Conservation (phyloP, 192 early-diverging fungal species). For the Chytriomyces confervae region DNA sequence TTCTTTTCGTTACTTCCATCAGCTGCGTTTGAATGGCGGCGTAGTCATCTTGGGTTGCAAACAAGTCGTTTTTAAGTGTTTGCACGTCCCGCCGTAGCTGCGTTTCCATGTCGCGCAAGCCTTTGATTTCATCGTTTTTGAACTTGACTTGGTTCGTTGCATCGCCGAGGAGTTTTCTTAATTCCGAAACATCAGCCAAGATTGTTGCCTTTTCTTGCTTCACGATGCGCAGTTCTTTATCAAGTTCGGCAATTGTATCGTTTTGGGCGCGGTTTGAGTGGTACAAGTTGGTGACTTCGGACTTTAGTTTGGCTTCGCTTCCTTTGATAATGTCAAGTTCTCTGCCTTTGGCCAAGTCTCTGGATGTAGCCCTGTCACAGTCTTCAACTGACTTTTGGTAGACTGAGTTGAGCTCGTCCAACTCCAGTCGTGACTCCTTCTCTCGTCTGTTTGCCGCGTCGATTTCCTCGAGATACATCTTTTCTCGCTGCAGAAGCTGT, state of each 20-base stretch:
- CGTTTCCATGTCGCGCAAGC: slow-evolving; percentile 28
- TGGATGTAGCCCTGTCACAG: slow-evolving; percentile 37
- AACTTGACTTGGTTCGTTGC: slow-evolving; percentile 23
- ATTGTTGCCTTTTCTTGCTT: slow-evolving; percentile 33
- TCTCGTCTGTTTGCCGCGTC: slow-evolving; percentile 43
- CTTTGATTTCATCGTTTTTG: slow-evolving; percentile 32
- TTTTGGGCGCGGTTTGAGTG: slow-evolving; percentile 23
- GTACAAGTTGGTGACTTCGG: slow-evolving; percentile 42
- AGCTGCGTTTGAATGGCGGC: slow-evolving; percentile 38
- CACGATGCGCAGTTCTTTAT: slow-evolving; percentile 27
- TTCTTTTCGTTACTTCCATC: slow-evolving; percentile 38
- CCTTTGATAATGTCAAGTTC: slow-evolving; percentile 48
- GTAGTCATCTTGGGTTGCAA: slow-evolving; percentile 29
- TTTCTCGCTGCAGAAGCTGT: slow-evolving; percentile 42
- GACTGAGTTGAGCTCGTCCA: slow-evolving; percentile 45
- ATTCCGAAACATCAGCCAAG: slow-evolving; percentile 41
- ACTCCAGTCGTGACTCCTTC: slow-evolving; percentile 42
- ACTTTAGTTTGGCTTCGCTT: slow-evolving; percentile 45
- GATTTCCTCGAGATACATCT: slow-evolving; percentile 49
- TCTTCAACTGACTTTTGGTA: slow-evolving; percentile 43
- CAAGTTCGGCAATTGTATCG: slow-evolving; percentile 17
- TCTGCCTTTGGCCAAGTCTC: slow-evolving; percentile 26
- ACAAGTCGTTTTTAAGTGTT: slow-evolving; percentile 35
- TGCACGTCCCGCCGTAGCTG: slow-evolving; percentile 38
- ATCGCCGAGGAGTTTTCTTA: slow-evolving; percentile 27